Evolutionary conservation across 768 basidiomycete species (phyloP).

Genomic region (Russula griseocarnosa): DNA sequence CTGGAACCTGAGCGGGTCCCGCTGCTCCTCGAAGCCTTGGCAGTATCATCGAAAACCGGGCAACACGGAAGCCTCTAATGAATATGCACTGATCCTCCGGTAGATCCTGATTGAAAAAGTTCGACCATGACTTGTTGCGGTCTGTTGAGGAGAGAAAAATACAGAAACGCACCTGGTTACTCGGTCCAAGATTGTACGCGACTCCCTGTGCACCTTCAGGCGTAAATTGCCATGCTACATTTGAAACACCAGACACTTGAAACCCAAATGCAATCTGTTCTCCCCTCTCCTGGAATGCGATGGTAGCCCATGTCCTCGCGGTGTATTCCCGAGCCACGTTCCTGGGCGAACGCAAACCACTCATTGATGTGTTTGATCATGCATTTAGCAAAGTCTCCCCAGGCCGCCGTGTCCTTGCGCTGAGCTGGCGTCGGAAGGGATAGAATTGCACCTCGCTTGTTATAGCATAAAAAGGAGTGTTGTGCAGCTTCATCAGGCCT

Average conservation of each 20-base stretch:
- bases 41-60: neutral
- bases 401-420: neutral
- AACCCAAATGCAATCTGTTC: neutral
- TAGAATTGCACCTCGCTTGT: neutral
- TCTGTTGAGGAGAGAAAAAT: neutral
- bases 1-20: neutral
- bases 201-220: constrained; percentile 2
- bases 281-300: neutral
- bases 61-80: neutral
- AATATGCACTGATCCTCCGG: neutral
- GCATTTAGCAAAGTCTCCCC: neutral
- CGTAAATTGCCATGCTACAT: neutral
- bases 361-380: neutral
- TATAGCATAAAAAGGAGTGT: neutral
- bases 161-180: neutral
- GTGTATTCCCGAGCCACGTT: neutral
- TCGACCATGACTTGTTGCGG: neutral
- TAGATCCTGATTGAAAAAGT: neutral
- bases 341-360: constrained; percentile 2
- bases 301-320: constrained; percentile 5
- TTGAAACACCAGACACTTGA: neutral
- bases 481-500: neutral
- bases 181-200: neutral
- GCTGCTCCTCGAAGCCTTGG: constrained; percentile 4
- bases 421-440: neutral